These are phyloP conservation scores for Arabidopsis suecica DNA, from an alignment of 345 rosid species.

Conservation along the genomic window DNA sequence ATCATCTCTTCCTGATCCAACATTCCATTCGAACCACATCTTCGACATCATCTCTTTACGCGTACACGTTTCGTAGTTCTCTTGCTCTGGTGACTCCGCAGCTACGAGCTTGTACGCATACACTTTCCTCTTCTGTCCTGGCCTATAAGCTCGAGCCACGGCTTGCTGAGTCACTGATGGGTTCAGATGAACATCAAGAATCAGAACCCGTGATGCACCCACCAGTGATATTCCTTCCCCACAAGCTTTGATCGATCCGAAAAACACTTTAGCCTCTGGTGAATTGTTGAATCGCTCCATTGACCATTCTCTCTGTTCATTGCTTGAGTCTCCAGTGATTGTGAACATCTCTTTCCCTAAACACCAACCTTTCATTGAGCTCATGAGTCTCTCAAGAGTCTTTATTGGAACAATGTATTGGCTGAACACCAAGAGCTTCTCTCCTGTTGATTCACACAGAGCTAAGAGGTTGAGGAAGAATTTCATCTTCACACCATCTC, in stretches of 20 bases:
- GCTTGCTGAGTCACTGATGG: slow-evolving; percentile 99
- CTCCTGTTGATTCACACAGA: slow-evolving; percentile 68
- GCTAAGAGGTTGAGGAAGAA: slow-evolving; percentile 73
- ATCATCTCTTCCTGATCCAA: slow-evolving; percentile 56
- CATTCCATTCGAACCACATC: slow-evolving; percentile 97
- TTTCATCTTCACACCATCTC: slow-evolving; percentile 80
- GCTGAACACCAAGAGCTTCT: slow-evolving; percentile 83
- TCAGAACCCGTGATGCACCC: slow-evolving; percentile 82
- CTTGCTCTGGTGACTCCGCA: slow-evolving; percentile 82
- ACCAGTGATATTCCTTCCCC: slow-evolving; percentile 97
- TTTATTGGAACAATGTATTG: slow-evolving; percentile 79
- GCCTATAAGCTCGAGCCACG: slow-evolving; percentile 84
- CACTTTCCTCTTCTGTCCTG: slow-evolving; percentile 85
- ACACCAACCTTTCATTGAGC: slow-evolving; percentile 64
- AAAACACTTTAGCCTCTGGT: slow-evolving; percentile 72
- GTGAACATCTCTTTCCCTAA: slow-evolving; percentile 67
- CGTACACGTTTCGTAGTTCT: slow-evolving; percentile 63
- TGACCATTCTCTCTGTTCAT: slow-evolving; percentile 72
- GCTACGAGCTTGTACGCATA: slow-evolving; percentile 73
- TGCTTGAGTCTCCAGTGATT: slow-evolving; percentile 75
- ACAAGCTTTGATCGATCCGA: slow-evolving; percentile 92
- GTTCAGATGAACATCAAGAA: slow-evolving; percentile 86
- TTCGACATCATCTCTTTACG: slow-evolving; percentile 81
- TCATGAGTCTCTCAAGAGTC: slow-evolving; percentile 63
- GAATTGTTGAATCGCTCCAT: slow-evolving; percentile 86